Evolutionary conservation across 1,139 yeast genomes (phyloP).

Genomic region (Sugiyamaella pinicola): DNA sequence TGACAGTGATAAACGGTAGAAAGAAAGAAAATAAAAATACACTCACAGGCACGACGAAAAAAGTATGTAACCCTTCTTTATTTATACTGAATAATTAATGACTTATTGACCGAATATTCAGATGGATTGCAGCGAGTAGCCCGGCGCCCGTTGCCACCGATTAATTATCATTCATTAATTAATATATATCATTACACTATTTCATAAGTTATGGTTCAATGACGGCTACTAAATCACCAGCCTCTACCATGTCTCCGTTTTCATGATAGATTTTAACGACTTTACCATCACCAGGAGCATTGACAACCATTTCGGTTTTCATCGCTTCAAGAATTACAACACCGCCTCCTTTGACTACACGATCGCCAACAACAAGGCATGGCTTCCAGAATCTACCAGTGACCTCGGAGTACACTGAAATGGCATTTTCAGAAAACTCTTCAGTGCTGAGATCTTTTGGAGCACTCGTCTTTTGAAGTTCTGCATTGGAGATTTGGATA

Average conservation of each 20-base stretch:
- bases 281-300: constrained; percentile 71
- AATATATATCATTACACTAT: not conserved
- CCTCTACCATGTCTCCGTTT: constrained; percentile 94
- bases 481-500: constrained; percentile 82
- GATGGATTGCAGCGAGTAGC: too few species aligned
- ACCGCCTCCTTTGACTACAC: constrained; percentile 72
- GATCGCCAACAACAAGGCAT: constrained; percentile 77
- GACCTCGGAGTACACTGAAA: constrained; percentile 85
- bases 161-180: constrained; percentile 5
- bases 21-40: constrained; percentile 5
- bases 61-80: constrained; percentile 6
- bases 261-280: constrained; percentile 74
- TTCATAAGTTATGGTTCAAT: constrained; percentile 42
- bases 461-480: constrained; percentile 53
- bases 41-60: constrained; percentile 13
- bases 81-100: not conserved
- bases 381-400: constrained; percentile 98
- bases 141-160: too few species aligned
- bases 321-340: constrained; percentile 92
- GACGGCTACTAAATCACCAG: constrained; percentile 91
- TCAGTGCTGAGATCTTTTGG: constrained; percentile 38
- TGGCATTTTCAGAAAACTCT: constrained; percentile 69
- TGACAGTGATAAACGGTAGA: not conserved
- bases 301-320: constrained; percentile 96
- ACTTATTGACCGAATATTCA: constrained; percentile 6